Evolutionary conservation across 139 green algal genomes (phyloP), one percentile per base, ranked within the genome.

Genomic region (Chloropicon primus): DNA sequence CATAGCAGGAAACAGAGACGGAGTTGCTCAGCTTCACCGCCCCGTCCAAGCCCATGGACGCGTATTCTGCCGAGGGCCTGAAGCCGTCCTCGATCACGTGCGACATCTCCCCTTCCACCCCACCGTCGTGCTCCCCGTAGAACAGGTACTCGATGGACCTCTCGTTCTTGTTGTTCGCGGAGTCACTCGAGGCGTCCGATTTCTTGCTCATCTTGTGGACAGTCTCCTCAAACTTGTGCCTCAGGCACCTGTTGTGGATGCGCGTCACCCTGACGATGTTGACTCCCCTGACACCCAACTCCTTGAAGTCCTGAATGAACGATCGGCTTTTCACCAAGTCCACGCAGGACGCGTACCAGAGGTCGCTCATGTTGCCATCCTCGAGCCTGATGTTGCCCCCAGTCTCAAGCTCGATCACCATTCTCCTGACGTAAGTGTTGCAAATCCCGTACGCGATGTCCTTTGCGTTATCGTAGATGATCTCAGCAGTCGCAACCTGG

Each of bases 301-400:
- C n/a, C n/a, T 80, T 71, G 26, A 80, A 71, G 25, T 80, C 80
- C 21, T 21, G 53, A 0, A 28, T n/a, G 29, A 82, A 71, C 22
- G 85, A 82, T 5, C 84, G 79, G 22, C 28, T 80, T 1, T 78
- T 71, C 73, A 90, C 26, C 22, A 91, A 75, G 26, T 89, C 86
- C 25, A 85, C 77, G 76, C 88, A 92, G 1, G 81, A 87, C 1
- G 78, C 28, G 29, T 87, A 85, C 89, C 90, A 94, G 2, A 84
- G 76, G 72, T 94, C 89, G 0, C 22, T 74, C 2, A 78, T 75
- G 23, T 77, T 73, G 2, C 85, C 89, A 17, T 92, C 89, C 85
- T 94, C 89, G 62, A 94, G 73, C n/a, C 90, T 81, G 25, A 94
- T 89, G 81, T 93, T 94, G 41, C 90, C 90, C 21, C 84, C 86